Base-by-base conservation (phyloP, 2,329 filamentous ascomycete species). In the Microcyclospora pomicola region DNA sequence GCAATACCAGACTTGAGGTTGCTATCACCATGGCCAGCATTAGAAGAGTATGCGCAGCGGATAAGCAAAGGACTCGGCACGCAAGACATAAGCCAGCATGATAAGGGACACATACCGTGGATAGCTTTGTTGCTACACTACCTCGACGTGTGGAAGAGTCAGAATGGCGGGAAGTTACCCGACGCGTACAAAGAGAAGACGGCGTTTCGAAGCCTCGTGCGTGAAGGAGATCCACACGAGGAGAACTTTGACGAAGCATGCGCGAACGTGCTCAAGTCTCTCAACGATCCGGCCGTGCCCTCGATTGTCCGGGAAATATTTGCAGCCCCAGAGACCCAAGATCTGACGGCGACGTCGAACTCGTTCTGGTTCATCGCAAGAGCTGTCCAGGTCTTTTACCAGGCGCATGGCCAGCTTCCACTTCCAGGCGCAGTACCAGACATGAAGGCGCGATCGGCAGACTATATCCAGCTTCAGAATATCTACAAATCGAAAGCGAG, bases 191-290 rank as follows among this genome's bases (percentile, higher is more conserved):
- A 80, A 45, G 85, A 96, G 46, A 98, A 98, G 66, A 78, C 70
- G 6, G 77, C 77, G 11, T 96, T 98, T 57, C 72, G 82, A 39
- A 72, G 77, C 19, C 61, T 79, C 10, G 75, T 98, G 1, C 67
- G 75, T 9, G 86, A 93, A 58, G 87, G 86, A 33, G 83, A 82
- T 40, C 42, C 45, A 2, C 50, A 49, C 16, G 91, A 98, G 56
- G 91, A 98, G 64, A 98, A 98, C 59, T 98, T 86, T 54, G 85
- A 95, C 43, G 91, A 98, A 61, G 92, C 91, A 3, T 77, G 79
- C 33, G 77, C 76, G 11, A 85, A 87, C 5, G 86, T 96, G 1
- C 68, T 96, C 52, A 93, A 93, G 60, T 82, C 81, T n/a, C 67
- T 98, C 27, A 77, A 80, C 32, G 64, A 69, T 13, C 76, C 80